These are phyloP conservation scores for Citrus reticulata DNA, from an alignment of 345 rosid species.

Conservation along the genomic window DNA sequence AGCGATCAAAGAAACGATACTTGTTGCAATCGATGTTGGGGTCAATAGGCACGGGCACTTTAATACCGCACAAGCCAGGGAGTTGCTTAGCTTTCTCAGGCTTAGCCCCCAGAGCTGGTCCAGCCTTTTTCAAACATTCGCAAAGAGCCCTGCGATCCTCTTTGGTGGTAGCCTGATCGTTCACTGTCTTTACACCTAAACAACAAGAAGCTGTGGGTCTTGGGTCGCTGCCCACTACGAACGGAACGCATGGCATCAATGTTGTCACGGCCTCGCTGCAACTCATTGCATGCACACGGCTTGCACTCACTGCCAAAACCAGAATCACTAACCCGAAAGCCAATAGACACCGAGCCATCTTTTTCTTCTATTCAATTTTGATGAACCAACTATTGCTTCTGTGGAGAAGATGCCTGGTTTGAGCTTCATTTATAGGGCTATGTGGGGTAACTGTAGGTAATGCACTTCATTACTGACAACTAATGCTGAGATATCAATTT, in stretches of 20 bases:
- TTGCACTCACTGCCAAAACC: not conserved
- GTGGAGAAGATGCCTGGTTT: no score
- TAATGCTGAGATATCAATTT: no score
- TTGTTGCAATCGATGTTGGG: slow-evolving; percentile 25
- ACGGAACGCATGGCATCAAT: slow-evolving; percentile 9
- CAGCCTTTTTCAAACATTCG: slow-evolving; percentile 17
- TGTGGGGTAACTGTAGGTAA: no score
- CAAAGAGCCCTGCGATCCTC: slow-evolving; percentile 18
- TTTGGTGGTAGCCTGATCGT: slow-evolving; percentile 6
- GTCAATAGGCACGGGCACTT: slow-evolving; percentile 16
- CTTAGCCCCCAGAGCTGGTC: not conserved
- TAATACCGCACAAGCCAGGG: slow-evolving; percentile 16
- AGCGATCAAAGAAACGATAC: slow-evolving; percentile 1
- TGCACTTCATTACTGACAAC: no score
- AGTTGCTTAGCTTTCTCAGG: slow-evolving; percentile 21
- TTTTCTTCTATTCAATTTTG: not conserved
- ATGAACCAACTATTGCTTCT: no score
- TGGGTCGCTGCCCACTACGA: not conserved
- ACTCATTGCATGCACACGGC: not conserved
- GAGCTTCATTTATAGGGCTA: no score
- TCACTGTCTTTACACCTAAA: not conserved
- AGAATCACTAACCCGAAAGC: not conserved
- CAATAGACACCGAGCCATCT: not conserved
- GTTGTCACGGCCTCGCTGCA: not conserved
- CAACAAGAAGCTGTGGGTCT: not conserved